Percentiles rank a stretch among this genome's conserved stretches.
Evolutionary conservation across 345 rosid genomes (phyloP).

Genomic region (Clausena lansium): DNA sequence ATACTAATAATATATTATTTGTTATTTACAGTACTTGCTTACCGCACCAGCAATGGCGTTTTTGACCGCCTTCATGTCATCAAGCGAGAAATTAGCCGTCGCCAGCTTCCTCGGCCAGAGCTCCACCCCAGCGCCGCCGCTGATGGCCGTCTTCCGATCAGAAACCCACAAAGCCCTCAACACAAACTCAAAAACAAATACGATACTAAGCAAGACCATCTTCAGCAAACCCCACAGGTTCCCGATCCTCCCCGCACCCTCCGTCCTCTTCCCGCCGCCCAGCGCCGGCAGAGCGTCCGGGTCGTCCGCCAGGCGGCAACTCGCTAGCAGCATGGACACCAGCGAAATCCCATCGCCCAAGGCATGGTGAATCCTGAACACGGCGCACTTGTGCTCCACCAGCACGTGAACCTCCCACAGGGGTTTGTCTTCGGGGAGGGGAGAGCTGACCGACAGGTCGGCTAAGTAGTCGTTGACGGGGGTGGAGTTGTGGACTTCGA

Average conservation of each 20-base stretch:
- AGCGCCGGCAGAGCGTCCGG: slow-evolving; percentile 30
- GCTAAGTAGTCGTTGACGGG: slow-evolving; percentile 47
- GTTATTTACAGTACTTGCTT: slow-evolving; percentile 18
- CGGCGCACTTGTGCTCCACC: slow-evolving; percentile 26
- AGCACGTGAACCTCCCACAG: slow-evolving; percentile 59
- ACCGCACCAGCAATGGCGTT: slow-evolving; percentile 38
- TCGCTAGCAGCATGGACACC: slow-evolving; percentile 48
- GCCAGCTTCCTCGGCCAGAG: slow-evolving; percentile 60
- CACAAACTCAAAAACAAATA: slow-evolving; percentile 33
- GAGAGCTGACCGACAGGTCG: slow-evolving; percentile 36
- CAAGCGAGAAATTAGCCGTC: slow-evolving; percentile 45
- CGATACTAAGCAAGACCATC: slow-evolving; percentile 38
- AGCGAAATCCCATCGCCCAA: slow-evolving; percentile 62
- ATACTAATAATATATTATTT: no score
- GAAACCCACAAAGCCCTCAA: slow-evolving; percentile 31
- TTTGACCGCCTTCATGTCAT: slow-evolving; percentile 57
- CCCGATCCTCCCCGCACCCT: slow-evolving; percentile 12
- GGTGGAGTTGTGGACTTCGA: neutral
- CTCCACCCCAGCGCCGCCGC: slow-evolving; percentile 66
- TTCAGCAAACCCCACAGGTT: slow-evolving; percentile 11
- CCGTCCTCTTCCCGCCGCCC: neutral
- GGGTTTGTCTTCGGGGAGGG: slow-evolving; percentile 44
- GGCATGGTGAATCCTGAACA: slow-evolving; percentile 56
- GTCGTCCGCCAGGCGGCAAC: slow-evolving; percentile 38
- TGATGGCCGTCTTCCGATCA: slow-evolving; percentile 40